Evolutionary conservation across 1,284 basidiomycete genomes (phyloP), one percentile per base, ranked within the genome.

Genomic region (Schizopora paradoxa): DNA sequence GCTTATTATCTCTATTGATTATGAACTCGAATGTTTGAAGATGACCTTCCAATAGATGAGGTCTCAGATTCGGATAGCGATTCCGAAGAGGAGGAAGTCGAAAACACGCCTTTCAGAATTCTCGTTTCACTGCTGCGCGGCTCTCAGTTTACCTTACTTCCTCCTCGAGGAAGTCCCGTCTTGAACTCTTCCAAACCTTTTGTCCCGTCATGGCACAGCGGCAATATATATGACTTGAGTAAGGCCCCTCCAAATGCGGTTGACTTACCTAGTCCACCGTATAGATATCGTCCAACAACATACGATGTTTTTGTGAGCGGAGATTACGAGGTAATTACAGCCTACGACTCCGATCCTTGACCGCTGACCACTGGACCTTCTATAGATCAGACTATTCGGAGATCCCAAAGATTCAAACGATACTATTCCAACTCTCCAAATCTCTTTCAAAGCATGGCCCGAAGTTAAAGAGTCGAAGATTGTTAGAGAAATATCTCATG

Each of bases 351-450:
- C 21, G 16, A n/a, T 38, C 26, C 27, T 26, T 48, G 26, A 38
- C 41, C n/a, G 35, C 39, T 29, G 26, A 45, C 27, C 41, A 8
- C 22, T 25, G 14, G 10, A 7, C 25, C 19, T 23, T 26, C 19
- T 39, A 19, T 53, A 88, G 84, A 87, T 90, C 48, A 68, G 86
- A 47, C 68, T 90, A 14, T 90, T 90, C 57, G 87, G 86, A 6
- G 85, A 86, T 57, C 84, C 86, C 2, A 61, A 56, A 29, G 61
- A 60, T 13, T 55, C 63, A 22, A 63, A 63, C 4, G 66, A 60
- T 11, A 62, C 70, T 1, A 51, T 66, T 7, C 82, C 86, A 0
- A 64, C 70, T 8, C 68, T 83, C 8, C 45, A 47, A 66, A 63
- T 6, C 52, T 86, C 33, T 59, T 59, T 61, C 65, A 8, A 42